Base-by-base conservation (phyloP, 805 yeast genomes). In the Saccharomycopsis synnaedendra region DNA sequence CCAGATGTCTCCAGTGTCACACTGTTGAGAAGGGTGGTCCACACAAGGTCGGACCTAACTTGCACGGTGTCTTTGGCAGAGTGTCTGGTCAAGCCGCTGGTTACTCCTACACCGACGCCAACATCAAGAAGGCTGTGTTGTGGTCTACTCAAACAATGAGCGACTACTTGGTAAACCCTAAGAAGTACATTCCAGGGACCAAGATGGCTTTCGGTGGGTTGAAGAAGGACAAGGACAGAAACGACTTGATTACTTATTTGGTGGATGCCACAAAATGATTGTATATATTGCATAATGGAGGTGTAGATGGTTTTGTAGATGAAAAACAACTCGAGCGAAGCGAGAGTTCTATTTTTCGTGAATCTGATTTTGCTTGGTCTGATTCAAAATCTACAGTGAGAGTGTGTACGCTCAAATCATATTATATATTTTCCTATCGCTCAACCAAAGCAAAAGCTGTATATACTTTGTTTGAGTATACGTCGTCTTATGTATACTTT, bases 151-250 rank as follows among this genome's bases (percentile, higher is more conserved):
- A 88, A 67, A 78, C 87, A 69, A 78, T 93, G 84, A 76, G 83
- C 61, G 95, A 85, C 70, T 93, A 93, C 83, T 80, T 93, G 71
- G 95, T 85, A 74, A 93, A 93, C 85, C 98, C 98, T 75, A 93
- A 93, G 94, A 93, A 93, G 77, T 93, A 88, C 78, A 88, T 93
- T 61, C 98, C 98, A 68, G 98, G 98, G 71, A 93, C 97, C 76
- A 93, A 93, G 85, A 93, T 93, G 98, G 97, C 98, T 57, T 93
- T 90, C 64, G 98, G 96, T 75, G 98, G 98, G 76, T 80, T 93
- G 72, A 93, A 93, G 89, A 93, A 93, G 80, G 82, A 88, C 57
- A 90, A 88, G 83, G 98, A 93, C 78, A 87, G 97, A 82, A 85
- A 86, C 75, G 97, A 93, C 70, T 75, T 93, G 69, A 72, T 90